A percentile compares a stretch with the other conserved stretches of the same genome.
Evolutionary conservation across 768 basidiomycete species (phyloP).

Genomic region (Tulasnella sp.): DNA sequence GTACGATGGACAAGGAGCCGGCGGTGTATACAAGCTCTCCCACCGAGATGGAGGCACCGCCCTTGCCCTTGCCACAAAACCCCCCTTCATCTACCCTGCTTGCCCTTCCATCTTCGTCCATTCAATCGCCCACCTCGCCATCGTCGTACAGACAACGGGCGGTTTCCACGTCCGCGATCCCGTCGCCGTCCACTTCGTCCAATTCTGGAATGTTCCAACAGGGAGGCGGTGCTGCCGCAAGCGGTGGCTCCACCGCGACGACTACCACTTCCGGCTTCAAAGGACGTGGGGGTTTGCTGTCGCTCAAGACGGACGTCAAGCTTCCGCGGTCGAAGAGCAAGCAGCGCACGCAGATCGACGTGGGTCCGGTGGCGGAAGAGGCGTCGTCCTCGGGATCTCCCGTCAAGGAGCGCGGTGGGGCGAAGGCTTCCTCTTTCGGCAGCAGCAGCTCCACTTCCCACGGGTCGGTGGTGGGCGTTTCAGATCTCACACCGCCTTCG

Average conservation of each 20-base stretch:
- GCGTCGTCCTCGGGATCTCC: background rate
- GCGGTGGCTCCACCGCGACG: constrained; percentile 21
- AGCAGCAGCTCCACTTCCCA: background rate
- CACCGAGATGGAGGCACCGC: constrained; percentile 20
- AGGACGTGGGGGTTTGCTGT: constrained; percentile 2
- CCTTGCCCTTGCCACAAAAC: constrained; percentile 26
- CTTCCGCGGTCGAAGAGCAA: constrained; percentile 1
- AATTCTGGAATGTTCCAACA: constrained; percentile 8
- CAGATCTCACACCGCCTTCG: constrained; percentile 18
- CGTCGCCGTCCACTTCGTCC: constrained; percentile 22
- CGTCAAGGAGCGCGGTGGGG: background rate
- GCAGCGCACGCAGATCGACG: constrained; percentile 13
- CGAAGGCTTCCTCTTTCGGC: background rate
- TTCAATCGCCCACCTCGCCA: constrained; percentile 53
- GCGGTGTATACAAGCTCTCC: constrained; percentile 36
- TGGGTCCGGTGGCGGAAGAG: background rate
- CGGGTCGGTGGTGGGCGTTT: constrained; percentile 6
- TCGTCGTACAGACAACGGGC: background rate
- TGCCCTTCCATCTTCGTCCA: constrained; percentile 50
- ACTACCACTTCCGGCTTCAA: background rate
- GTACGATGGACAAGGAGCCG: background rate
- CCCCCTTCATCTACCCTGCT: constrained; percentile 59
- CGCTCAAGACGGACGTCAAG: constrained; percentile 12
- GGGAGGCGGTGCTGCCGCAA: constrained; percentile 26
- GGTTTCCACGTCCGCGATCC: constrained; percentile 35